These are phyloP conservation scores for Ambrosiella beaveri DNA, from an alignment of 2,329 filamentous ascomycete species.

Conservation along the genomic window DNA sequence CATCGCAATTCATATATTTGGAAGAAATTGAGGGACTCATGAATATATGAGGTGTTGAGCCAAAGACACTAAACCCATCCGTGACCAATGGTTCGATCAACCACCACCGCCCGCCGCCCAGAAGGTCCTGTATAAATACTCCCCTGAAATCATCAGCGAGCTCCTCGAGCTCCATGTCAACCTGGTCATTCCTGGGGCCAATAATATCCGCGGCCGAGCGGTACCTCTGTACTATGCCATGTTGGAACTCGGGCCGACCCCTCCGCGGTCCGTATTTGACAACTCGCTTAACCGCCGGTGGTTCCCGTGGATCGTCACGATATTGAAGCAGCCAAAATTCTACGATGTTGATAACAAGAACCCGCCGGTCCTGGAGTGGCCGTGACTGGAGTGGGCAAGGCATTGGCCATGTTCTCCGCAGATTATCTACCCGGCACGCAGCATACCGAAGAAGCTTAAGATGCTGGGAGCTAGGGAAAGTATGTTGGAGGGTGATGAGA, in stretches of 20 bases:
- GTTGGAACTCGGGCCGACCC: background rate
- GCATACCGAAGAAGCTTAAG: no score
- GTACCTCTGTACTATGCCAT: background rate
- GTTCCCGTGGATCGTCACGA: background rate
- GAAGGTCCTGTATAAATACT: background rate
- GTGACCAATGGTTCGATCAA: background rate
- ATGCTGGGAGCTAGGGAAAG: no score
- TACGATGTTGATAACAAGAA: background rate
- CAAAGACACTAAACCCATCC: background rate
- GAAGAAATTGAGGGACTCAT: no score
- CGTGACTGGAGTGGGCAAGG: background rate
- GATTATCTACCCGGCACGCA: background rate
- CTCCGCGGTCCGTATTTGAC: background rate
- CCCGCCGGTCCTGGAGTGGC: background rate
- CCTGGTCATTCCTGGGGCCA: background rate
- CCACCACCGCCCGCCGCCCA: no score
- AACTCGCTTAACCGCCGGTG: background rate
- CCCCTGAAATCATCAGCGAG: background rate
- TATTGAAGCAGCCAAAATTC: background rate
- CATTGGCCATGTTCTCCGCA: background rate
- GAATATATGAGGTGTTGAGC: no score
- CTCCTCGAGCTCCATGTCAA: background rate
- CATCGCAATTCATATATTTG: no score
- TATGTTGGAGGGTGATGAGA: background rate
- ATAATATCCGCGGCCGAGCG: background rate